These are phyloP conservation scores for Lolium multiflorum DNA, from an alignment of 176 grass and related monocot genomes.

Conservation along the genomic window DNA sequence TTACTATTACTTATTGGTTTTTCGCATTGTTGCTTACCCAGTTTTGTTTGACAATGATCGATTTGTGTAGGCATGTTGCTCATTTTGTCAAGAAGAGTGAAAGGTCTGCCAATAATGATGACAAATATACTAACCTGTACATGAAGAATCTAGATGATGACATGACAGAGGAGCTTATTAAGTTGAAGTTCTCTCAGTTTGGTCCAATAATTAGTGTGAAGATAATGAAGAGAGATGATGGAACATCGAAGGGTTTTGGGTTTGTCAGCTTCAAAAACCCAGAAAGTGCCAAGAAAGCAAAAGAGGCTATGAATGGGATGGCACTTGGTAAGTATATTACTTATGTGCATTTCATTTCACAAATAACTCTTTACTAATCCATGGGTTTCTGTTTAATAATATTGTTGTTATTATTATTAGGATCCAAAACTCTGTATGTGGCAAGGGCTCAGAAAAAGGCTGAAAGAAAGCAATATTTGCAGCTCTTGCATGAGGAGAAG, in stretches of 20 bases:
- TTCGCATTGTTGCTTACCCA: neutral
- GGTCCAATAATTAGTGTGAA: slow-evolving; percentile 65
- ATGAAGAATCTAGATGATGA: slow-evolving; percentile 90
- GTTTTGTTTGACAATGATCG: neutral
- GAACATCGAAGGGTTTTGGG: slow-evolving; percentile 79
- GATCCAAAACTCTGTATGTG: slow-evolving; percentile 78
- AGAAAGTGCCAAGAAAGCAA: slow-evolving; percentile 72
- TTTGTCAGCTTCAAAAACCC: slow-evolving; percentile 78
- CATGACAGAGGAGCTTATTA: slow-evolving; percentile 81
- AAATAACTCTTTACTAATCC: neutral
- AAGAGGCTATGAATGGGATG: slow-evolving; percentile 75
- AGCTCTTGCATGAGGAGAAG: slow-evolving; percentile 68
- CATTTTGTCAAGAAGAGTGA: slow-evolving; percentile 80
- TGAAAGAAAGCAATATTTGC: slow-evolving; percentile 75
- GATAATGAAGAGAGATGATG: slow-evolving; percentile 66
- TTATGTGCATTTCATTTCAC: neutral
- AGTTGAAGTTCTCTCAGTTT: slow-evolving; percentile 74
- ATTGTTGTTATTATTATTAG: slow-evolving; percentile 44
- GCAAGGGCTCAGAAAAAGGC: slow-evolving; percentile 86
- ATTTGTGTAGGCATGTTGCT: slow-evolving; percentile 61
- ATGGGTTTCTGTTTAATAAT: neutral
- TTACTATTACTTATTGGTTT: neutral
- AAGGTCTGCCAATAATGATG: slow-evolving; percentile 48
- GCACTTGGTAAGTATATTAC: slow-evolving; percentile 60
- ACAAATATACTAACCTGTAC: slow-evolving; percentile 79